phyloP scores from a whole-genome alignment of 2,329 filamentous ascomycete species.

The Stachybotrys chlorohalonatus region DNA sequence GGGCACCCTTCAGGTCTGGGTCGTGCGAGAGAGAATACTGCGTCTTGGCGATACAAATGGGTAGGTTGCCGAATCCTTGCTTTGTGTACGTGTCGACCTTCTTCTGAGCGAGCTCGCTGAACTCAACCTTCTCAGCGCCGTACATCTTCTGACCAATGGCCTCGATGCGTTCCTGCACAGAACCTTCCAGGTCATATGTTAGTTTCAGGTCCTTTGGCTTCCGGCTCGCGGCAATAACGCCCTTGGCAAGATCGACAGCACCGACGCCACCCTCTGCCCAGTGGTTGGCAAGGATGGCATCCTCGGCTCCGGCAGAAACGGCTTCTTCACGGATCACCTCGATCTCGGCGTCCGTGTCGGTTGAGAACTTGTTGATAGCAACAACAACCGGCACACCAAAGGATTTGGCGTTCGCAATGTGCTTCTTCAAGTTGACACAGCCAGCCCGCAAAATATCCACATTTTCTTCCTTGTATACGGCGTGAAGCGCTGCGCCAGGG shows the following conservation, averaged over 20 bases:
- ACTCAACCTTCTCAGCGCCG: conserved; percentile 79
- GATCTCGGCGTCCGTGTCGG: conserved; percentile 88
- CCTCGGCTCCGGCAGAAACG: conserved; percentile 82
- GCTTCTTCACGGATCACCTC: conserved; percentile 84
- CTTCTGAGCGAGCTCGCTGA: conserved; percentile 87
- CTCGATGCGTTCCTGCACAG: conserved; percentile 83
- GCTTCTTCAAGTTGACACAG: conserved; percentile 91
- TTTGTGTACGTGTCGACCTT: conserved; percentile 93
- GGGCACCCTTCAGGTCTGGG: conserved; percentile 86
- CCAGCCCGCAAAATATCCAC: conserved; percentile 82
- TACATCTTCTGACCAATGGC: conserved; percentile 90
- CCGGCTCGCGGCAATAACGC: conserved; percentile 72
- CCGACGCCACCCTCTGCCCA: conserved; percentile 93
- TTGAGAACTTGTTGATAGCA: conserved; percentile 93
- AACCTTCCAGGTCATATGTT: conserved; percentile 71
- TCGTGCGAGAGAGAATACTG: conserved; percentile 96
- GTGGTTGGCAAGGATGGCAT: conserved; percentile 90
- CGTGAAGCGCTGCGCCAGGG: conserved; percentile 73
- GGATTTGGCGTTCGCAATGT: conserved; percentile 79
- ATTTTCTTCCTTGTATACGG: conserved; percentile 90
- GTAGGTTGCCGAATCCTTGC: conserved; percentile 86
- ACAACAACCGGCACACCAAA: conserved; percentile 94
- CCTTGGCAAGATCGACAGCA: conserved; percentile 79
- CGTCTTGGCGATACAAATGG: conserved; percentile 96
- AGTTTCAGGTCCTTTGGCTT: conserved; percentile 84